Percentiles rank a stretch among this genome's conserved stretches.
phyloP scores from a whole-genome alignment of 208 protist species.

The Trichomonas tenax region DNA sequence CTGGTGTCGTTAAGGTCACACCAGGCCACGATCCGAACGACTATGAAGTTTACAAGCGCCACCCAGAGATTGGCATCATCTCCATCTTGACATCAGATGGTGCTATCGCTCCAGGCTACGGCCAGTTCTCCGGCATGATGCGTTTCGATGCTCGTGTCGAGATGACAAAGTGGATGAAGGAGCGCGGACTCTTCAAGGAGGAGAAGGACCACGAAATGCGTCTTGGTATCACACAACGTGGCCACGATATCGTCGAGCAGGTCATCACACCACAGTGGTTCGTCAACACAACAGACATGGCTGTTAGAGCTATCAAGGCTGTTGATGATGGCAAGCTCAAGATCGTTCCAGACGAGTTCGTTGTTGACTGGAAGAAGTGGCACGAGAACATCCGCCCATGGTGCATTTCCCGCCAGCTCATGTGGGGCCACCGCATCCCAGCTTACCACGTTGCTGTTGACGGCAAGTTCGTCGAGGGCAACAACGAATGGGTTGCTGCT shows the following conservation, averaged over 20 bases:
- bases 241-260: slow-evolving; percentile 93
- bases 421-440: slow-evolving; percentile 99
- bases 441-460: slow-evolving; percentile 70
- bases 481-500: slow-evolving; percentile 19
- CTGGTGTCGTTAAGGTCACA: slow-evolving; percentile 79
- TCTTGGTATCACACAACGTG: slow-evolving; percentile 23
- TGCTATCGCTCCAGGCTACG: slow-evolving; percentile 60
- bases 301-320: slow-evolving; percentile 35
- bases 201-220: slow-evolving; percentile 47
- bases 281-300: slow-evolving; percentile 68
- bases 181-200: slow-evolving; percentile 64
- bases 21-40: slow-evolving; percentile 99
- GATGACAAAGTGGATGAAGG: slow-evolving; percentile 65
- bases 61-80: slow-evolving; percentile 70
- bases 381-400: slow-evolving; percentile 58
- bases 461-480: slow-evolving; percentile 47
- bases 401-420: slow-evolving; percentile 70
- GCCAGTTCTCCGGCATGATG: slow-evolving; percentile 59
- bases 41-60: slow-evolving; percentile 81
- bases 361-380: slow-evolving; percentile 25
- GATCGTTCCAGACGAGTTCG: slow-evolving; percentile 70
- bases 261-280: slow-evolving; percentile 98
- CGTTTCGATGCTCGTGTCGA: slow-evolving; percentile 72
- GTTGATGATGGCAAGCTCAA: slow-evolving; percentile 59
- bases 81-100: slow-evolving; percentile 85